A percentile compares a stretch with the other conserved stretches of the same genome.
Conservation (phyloP, 331 rosid genomes). For the Dryas integrifolia region DNA sequence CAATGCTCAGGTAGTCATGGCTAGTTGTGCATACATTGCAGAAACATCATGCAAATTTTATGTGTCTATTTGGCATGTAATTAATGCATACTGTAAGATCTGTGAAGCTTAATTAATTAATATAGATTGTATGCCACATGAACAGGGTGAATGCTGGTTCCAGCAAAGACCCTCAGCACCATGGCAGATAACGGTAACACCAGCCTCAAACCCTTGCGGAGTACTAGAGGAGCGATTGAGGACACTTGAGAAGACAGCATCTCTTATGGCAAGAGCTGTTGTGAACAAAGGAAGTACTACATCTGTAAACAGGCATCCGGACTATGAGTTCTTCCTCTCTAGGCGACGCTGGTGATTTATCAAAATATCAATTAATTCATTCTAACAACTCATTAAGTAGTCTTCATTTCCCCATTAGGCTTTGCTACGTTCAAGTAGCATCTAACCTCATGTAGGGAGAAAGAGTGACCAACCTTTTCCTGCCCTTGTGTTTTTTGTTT, state of each 20-base stretch:
- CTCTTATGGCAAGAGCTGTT: constrained; percentile 70
- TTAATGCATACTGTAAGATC: background rate
- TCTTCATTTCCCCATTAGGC: constrained; percentile 30
- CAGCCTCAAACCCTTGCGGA: constrained; percentile 35
- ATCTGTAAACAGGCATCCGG: constrained; percentile 61
- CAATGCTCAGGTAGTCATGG: constrained; percentile 61
- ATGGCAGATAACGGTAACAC: constrained; percentile 18
- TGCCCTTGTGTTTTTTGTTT: background rate
- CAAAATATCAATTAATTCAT: background rate
- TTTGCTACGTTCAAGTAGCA: constrained; percentile 33
- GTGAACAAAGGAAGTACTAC: constrained; percentile 52
- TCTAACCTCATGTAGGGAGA: constrained; percentile 35
- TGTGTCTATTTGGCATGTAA: background rate
- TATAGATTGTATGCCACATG: background rate
- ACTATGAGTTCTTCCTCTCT: constrained; percentile 76
- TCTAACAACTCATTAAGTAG: constrained; percentile 27
- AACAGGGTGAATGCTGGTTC: constrained; percentile 86
- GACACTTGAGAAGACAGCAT: constrained; percentile 73
- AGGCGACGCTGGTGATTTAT: constrained; percentile 46
- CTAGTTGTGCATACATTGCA: background rate
- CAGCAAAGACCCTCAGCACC: constrained; percentile 37
- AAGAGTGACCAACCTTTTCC: constrained; percentile 8
- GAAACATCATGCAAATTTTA: constrained; percentile 8
- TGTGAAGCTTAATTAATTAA: constrained; percentile 9
- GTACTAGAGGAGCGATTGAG: constrained; percentile 55